Evolutionary conservation across 108 stramenopile genomes (phyloP).

Genomic region (Discostella pseudostelligera): DNA sequence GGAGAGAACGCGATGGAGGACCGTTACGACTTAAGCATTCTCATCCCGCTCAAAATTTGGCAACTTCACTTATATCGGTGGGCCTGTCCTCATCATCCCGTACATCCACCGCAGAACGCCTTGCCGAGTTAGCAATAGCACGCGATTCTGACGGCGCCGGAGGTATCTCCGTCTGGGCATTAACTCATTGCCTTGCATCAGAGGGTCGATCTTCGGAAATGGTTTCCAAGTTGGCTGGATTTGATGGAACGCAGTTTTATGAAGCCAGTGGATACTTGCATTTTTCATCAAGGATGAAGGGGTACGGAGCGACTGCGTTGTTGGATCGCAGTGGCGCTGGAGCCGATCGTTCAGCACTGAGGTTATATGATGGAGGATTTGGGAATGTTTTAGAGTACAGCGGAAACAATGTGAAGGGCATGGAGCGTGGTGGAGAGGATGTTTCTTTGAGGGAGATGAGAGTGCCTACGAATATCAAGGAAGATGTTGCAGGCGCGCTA

Average conservation of each 20-base stretch:
- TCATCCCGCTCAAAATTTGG: conserved; percentile 69
- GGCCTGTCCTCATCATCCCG: conserved; percentile 56
- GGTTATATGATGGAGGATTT: conserved; percentile 74
- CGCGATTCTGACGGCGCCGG: conserved; percentile 56
- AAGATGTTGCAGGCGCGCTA: conserved; percentile 39
- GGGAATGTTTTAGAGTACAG: conserved; percentile 63
- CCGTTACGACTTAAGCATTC: conserved; percentile 48
- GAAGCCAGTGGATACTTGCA: conserved; percentile 66
- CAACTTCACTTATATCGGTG: conserved; percentile 58
- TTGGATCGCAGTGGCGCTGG: conserved; percentile 74
- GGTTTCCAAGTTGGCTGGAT: conserved; percentile 67
- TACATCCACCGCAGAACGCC: conserved; percentile 55
- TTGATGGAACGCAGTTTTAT: conserved; percentile 64
- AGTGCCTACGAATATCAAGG: conserved; percentile 37
- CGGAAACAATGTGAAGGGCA: conserved; percentile 50
- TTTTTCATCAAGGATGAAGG: conserved; percentile 68
- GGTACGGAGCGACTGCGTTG: conserved; percentile 73
- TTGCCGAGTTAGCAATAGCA: conserved; percentile 54
- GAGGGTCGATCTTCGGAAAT: conserved; percentile 81
- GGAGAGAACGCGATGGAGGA: conserved; percentile 69
- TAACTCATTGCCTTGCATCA: conserved; percentile 64
- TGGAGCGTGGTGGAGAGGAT: conserved; percentile 36
- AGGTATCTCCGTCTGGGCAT: conserved; percentile 68
- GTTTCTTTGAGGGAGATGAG: conserved; percentile 23
- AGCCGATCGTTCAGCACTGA: conserved; percentile 58